Evolutionary conservation across 352 stramenopile species (phyloP).

Genomic region (Phytophthora sojae): DNA sequence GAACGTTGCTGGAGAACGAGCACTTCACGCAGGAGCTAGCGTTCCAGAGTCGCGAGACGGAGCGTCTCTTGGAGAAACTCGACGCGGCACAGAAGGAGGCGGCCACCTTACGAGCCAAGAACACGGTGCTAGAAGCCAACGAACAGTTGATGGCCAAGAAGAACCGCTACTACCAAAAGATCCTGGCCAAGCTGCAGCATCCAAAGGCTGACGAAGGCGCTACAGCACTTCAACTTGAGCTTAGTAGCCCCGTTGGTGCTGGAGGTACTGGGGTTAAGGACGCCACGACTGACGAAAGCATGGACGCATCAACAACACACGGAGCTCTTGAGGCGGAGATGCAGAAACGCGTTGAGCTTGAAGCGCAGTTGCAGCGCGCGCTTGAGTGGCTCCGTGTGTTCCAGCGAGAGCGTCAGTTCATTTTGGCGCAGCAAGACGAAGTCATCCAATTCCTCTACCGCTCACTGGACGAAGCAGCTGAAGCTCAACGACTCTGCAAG

Average conservation of each 20-base stretch:
- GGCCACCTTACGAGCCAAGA: conserved; percentile 50
- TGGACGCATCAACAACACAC: background rate
- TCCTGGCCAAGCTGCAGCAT: conserved; percentile 63
- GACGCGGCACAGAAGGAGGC: conserved; percentile 57
- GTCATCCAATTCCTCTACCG: conserved; percentile 69
- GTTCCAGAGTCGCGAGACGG: conserved; percentile 77
- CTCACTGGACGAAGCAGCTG: conserved; percentile 43
- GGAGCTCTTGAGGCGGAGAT: conserved; percentile 15
- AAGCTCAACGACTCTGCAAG: conserved; percentile 7
- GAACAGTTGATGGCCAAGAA: conserved; percentile 68
- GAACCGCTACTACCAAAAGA: conserved; percentile 76
- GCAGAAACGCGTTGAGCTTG: conserved; percentile 30
- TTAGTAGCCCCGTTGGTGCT: background rate
- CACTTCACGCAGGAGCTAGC: conserved; percentile 77
- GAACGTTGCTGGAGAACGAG: conserved; percentile 85
- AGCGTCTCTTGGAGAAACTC: conserved; percentile 65
- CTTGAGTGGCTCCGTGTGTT: conserved; percentile 60
- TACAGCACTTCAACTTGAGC: conserved; percentile 13
- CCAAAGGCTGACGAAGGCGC: background rate
- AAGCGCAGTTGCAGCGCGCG: conserved; percentile 42
- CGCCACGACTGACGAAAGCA: background rate
- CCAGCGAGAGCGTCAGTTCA: conserved; percentile 62
- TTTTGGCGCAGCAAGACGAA: conserved; percentile 70
- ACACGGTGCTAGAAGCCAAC: conserved; percentile 61
- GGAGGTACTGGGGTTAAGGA: conserved; percentile 10